Conservation (phyloP, 306 rosid genomes). For the Chamaecrista fasciculata region DNA sequence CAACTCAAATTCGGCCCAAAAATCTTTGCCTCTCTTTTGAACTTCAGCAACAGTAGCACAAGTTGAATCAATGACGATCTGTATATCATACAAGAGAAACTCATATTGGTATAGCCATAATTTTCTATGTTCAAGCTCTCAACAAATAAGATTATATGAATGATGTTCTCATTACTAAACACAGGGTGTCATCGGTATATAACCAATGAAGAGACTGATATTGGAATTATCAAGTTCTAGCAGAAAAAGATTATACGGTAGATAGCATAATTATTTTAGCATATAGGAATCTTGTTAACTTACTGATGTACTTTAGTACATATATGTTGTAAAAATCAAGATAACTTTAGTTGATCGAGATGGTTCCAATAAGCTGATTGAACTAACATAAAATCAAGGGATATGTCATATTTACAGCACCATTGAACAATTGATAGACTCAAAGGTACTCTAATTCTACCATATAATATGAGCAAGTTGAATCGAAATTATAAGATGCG, state of each 20-base stretch:
- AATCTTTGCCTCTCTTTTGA: slow-evolving; percentile 90
- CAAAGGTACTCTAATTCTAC: background rate
- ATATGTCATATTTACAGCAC: background rate
- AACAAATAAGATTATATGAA: slow-evolving; percentile 18
- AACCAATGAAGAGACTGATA: background rate
- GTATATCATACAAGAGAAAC: slow-evolving; percentile 33
- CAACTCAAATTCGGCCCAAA: slow-evolving; percentile 91
- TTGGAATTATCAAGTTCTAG: background rate
- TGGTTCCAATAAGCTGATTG: slow-evolving; percentile 3
- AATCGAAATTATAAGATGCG: slow-evolving; percentile 25
- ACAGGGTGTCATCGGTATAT: background rate
- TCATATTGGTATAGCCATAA: background rate
- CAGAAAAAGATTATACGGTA: background rate
- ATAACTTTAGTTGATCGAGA: background rate
- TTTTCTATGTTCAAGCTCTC: background rate
- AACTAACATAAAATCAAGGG: background rate
- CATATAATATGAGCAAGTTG: slow-evolving; percentile 15
- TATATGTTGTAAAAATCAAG: background rate
- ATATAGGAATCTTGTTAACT: slow-evolving; percentile 22
- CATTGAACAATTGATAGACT: slow-evolving; percentile 6
- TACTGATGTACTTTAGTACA: background rate
- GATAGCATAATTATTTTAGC: background rate
- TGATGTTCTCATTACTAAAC: slow-evolving; percentile 11
- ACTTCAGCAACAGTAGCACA: slow-evolving; percentile 96
- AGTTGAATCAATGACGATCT: slow-evolving; percentile 82